Base-by-base conservation (phyloP, 2,329 filamentous ascomycete species). In the Colletotrichum limetticola region DNA sequence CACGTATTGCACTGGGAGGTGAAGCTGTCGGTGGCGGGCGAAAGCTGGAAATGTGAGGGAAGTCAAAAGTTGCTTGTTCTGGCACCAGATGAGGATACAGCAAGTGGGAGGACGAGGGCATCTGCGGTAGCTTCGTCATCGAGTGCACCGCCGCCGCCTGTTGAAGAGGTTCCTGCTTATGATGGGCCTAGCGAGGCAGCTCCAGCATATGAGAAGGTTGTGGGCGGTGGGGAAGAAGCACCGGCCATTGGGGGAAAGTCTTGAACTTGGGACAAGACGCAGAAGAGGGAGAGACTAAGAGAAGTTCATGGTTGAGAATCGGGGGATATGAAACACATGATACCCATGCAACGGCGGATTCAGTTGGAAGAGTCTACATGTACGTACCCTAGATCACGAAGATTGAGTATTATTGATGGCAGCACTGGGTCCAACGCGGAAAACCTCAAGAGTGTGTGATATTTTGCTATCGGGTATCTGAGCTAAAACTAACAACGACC, bases 161-260 rank as follows among this genome's bases (percentile, higher is more conserved):
- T 19, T 0, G 68, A 66, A 16, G 56, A 42, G 26, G 62, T 22
- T 3, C 68, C 68, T 5, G 42, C 56, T 2, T 71, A 71, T n/a
- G 68, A 67, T 3, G 68, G 63, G 1, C 68, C 68, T 1, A 35
- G 32, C 9, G 35, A 35, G 3, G 56, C 56, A 9, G 68, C 56
- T 5, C 68, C 68, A 6, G 68, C 68, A 7, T 71, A 71, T 4
- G 63, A 71, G 12, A 66, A 56, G 56, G 46, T 71, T 7, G 24
- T 22, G 1, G 57, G 64, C 8, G 68, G 37, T 8, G n/a, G n/a
- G 2, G 55, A 35, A 16, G 35, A 28, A 8, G 16, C 56, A 4
- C 42, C 30, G 32, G 19, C 1, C 3, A n/a, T n/a, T 0, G n/a
- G 14, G 8, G 49, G n/a, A 5, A 64, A 64, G 22, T 55, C 61